These are phyloP conservation scores for Plenodomus biglobosus DNA, from an alignment of 2,329 filamentous ascomycete genomes.

Conservation along the genomic window DNA sequence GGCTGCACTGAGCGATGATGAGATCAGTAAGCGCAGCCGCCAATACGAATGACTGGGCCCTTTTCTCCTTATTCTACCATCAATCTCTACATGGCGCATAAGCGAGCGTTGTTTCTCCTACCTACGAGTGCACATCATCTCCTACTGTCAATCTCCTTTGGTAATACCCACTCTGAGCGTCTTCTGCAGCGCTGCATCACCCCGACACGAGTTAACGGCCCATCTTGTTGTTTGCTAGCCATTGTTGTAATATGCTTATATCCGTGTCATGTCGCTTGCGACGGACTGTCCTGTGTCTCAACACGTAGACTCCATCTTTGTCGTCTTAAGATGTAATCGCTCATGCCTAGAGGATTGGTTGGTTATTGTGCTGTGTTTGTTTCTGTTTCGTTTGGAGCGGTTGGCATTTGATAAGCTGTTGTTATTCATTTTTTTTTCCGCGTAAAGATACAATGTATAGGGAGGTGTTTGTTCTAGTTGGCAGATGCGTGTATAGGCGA, in stretches of 20 bases:
- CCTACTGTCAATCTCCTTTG: slow-evolving; percentile 15
- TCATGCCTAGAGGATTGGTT: slow-evolving; percentile 19
- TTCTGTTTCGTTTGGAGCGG: background rate
- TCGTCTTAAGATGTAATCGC: slow-evolving; percentile 33
- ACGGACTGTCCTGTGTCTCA: slow-evolving; percentile 1
- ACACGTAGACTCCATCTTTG: background rate
- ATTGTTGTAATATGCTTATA: slow-evolving; percentile 20
- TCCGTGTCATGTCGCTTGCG: slow-evolving; percentile 4
- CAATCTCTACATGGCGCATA: slow-evolving; percentile 2
- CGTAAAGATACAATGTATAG: background rate
- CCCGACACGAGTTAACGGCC: slow-evolving; percentile 34
- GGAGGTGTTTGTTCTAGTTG: background rate
- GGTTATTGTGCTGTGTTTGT: background rate
- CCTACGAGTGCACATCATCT: slow-evolving; percentile 5
- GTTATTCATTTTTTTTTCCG: background rate
- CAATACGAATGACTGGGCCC: slow-evolving; percentile 29
- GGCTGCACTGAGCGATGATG: slow-evolving; percentile 72
- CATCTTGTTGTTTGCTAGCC: slow-evolving; percentile 9
- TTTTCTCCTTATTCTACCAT: slow-evolving; percentile 3
- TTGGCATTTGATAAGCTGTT: background rate
- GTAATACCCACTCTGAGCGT: slow-evolving; percentile 24
- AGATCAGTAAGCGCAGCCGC: slow-evolving; percentile 56
- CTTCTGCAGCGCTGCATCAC: slow-evolving; percentile 14
- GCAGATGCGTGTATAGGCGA: background rate
- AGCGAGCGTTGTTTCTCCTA: slow-evolving; percentile 13